Evolutionary conservation across 192 early-diverging fungal genomes (phyloP).

Genomic region (Coemansia sp.): DNA sequence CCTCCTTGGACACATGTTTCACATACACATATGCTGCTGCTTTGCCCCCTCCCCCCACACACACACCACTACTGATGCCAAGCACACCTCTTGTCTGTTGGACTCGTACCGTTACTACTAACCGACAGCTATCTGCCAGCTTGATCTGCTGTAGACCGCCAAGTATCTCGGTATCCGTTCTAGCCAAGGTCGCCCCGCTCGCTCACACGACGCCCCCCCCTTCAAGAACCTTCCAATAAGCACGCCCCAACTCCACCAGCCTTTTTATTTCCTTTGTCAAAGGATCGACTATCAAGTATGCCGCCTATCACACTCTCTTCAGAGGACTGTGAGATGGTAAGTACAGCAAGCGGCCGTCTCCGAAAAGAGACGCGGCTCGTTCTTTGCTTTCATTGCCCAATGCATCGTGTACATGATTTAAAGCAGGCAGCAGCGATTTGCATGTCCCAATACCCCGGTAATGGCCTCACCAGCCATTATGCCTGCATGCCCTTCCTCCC

Average conservation of each 20-base stretch:
- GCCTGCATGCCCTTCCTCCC: not conserved
- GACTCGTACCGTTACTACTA: not conserved
- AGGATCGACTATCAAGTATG: slow-evolving; percentile 15
- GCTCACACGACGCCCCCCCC: not conserved
- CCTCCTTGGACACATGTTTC: not conserved
- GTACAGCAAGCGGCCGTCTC: not conserved
- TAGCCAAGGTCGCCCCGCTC: not conserved
- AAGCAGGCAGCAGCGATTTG: not conserved
- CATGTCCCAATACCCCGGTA: slow-evolving; percentile 16
- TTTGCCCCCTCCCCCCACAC: not conserved
- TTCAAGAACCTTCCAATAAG: not conserved
- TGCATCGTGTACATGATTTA: slow-evolving; percentile 2
- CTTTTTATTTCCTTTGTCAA: not conserved
- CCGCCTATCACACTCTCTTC: slow-evolving; percentile 43
- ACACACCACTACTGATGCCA: not conserved
- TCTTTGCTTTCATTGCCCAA: slow-evolving; percentile 6
- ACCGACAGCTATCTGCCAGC: not conserved
- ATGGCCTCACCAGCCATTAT: slow-evolving; percentile 2
- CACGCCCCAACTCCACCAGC: not conserved
- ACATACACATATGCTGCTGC: not conserved
- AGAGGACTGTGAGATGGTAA: slow-evolving; percentile 54
- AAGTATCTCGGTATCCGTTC: not conserved
- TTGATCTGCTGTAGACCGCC: not conserved
- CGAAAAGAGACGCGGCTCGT: not conserved
- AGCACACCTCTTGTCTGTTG: not conserved